These are phyloP conservation scores for Dujonia santamariae DNA, from an alignment of 1,139 yeast species.

Conservation along the genomic window DNA sequence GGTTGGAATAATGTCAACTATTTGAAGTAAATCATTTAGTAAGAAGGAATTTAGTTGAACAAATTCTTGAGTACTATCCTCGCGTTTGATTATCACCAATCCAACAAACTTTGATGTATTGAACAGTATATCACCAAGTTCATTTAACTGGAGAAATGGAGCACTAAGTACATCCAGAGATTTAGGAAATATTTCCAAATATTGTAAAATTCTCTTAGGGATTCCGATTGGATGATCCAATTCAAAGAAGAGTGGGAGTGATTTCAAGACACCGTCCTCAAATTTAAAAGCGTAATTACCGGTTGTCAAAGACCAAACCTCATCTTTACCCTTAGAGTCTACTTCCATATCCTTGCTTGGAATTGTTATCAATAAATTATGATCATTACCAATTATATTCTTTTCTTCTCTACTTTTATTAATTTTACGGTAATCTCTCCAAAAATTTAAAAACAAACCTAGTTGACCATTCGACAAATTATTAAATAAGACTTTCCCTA, in stretches of 20 bases:
- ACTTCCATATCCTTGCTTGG: background rate
- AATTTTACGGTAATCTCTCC: constrained; percentile 34
- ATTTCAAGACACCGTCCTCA: too few species aligned
- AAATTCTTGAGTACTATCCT: too few species aligned
- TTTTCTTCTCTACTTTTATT: constrained; percentile 16
- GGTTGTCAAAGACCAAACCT: too few species aligned
- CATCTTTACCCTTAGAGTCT: too few species aligned
- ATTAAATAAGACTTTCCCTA: constrained; percentile 32
- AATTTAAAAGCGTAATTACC: too few species aligned
- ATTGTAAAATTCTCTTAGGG: constrained; percentile 6
- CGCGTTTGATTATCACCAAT: too few species aligned
- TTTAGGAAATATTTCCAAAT: constrained; percentile 6
- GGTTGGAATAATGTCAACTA: constrained; percentile 24
- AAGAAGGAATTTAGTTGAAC: constrained; percentile 21
- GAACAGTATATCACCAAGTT: background rate
- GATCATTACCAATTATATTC: constrained; percentile 13
- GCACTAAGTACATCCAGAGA: background rate
- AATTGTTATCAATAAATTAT: constrained; percentile 14
- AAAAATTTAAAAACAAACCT: constrained; percentile 35
- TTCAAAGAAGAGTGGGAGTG: too few species aligned
- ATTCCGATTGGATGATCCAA: constrained; percentile 21
- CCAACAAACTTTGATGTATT: background rate
- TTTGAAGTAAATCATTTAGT: constrained; percentile 21
- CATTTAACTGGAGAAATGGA: background rate
- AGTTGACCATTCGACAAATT: constrained; percentile 19